Evolutionary conservation across 1,284 basidiomycete species (phyloP), one percentile per base, ranked within the genome.

Genomic region (Cutaneotrichosporon sp.): DNA sequence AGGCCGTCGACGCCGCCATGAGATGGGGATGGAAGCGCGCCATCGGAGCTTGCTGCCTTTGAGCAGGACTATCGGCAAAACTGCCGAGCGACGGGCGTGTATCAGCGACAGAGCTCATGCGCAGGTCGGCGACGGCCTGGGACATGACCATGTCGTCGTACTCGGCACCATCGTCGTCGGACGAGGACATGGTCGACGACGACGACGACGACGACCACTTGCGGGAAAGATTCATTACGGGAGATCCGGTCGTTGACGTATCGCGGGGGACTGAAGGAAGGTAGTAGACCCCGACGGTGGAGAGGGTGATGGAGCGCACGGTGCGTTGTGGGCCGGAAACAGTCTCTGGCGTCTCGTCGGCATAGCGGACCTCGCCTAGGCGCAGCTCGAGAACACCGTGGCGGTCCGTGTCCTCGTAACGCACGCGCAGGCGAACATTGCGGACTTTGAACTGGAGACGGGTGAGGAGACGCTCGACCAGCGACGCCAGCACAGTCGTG

Each of bases 381-480:
- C 65, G 59, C 14, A 77, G 45, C 41, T 74, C 72, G 18, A 77
- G 55, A 1, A 64, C 45, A 3, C 62, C 66, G 1, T 62, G 61
- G 23, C 60, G 58, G 15, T 54, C 43, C 34, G 71, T 62, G 49
- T 69, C 64, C 4, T 62, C 60, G 42, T 67, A 58, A 10, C 59
- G 55, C 2, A 74, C 50, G n/a, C 68, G 54, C 37, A 93, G 76
- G 56, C 76, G 81, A 34, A 85, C 80, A 62, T 88, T 83, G 21
- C 77, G 70, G 22, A 87, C 86, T 60, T 84, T 83, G 65, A 90
- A 86, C 59, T 88, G 82, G 61, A 97, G 86, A 55, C 87, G 81
- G 9, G 88, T 82, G 13, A 96, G 80, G 4, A 96, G 77, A 13
- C 85, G 80, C 70, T 94, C 90, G 44, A 93, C 84, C 40, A 94